Evolutionary conservation across 2,329 filamentous ascomycete species (phyloP).

Genomic region (Venturia oleaginea): DNA sequence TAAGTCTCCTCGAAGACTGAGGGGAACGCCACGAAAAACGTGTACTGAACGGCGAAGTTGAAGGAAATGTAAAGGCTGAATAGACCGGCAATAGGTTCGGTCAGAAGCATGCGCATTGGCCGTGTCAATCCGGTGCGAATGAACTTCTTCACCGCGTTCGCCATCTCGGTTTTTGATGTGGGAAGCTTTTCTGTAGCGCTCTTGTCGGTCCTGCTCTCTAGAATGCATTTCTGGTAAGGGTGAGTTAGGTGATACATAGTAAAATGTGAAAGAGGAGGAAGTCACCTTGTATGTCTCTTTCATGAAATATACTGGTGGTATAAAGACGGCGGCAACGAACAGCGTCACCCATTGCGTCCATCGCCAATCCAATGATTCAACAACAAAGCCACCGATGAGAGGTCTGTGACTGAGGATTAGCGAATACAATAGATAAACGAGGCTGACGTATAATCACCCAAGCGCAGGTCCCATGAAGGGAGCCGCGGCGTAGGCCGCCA

Average conservation of each 20-base stretch:
- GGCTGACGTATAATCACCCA: slow-evolving; percentile 22
- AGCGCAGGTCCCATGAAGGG: slow-evolving; percentile 32
- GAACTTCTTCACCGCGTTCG: slow-evolving; percentile 26
- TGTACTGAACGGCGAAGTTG: slow-evolving; percentile 50
- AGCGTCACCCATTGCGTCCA: slow-evolving; percentile 37
- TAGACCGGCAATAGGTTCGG: slow-evolving; percentile 27
- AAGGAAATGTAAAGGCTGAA: slow-evolving; percentile 28
- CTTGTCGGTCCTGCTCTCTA: slow-evolving; percentile 29
- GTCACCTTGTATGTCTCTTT: slow-evolving; percentile 48
- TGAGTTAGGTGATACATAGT: not conserved
- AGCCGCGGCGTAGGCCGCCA: slow-evolving; percentile 29
- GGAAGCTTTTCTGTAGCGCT: slow-evolving; percentile 17
- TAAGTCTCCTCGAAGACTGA: slow-evolving; percentile 53
- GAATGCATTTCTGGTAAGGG: slow-evolving; percentile 7
- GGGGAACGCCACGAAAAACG: slow-evolving; percentile 59
- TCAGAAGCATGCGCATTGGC: slow-evolving; percentile 38
- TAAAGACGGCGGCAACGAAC: slow-evolving; percentile 30
- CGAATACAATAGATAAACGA: not conserved
- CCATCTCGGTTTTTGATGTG: slow-evolving; percentile 12
- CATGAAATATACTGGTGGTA: slow-evolving; percentile 32
- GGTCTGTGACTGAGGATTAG: slow-evolving; percentile 20
- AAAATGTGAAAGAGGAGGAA: slow-evolving; percentile 15
- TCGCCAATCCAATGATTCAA: slow-evolving; percentile 32
- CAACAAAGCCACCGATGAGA: slow-evolving; percentile 35
- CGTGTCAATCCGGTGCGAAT: slow-evolving; percentile 32